A percentile compares a stretch with the other conserved stretches of the same genome.
Conservation (phyloP, 2,329 filamentous ascomycete species). For the Sclerotinia trifoliorum region DNA sequence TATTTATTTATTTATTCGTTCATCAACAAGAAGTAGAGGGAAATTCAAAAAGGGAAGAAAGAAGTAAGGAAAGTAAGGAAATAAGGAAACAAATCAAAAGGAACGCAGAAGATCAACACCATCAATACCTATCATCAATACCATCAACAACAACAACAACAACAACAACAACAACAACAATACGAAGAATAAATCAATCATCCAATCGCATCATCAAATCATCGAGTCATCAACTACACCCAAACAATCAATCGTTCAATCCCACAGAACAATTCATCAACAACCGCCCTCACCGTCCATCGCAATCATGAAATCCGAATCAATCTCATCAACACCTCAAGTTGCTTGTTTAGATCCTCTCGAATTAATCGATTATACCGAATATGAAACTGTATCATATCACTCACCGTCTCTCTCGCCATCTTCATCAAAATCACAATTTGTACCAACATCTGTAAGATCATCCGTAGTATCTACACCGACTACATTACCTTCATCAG, state of each 20-base stretch:
- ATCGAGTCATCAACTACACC: not conserved
- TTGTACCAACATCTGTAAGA: slow-evolving; percentile 43
- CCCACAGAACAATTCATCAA: not conserved
- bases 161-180: too few relatives aligned
- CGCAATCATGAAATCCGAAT: slow-evolving; percentile 14
- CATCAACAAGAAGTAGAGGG: not conserved
- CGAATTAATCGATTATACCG: slow-evolving; percentile 61
- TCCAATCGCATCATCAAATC: too few relatives aligned
- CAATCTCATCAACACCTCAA: slow-evolving; percentile 27
- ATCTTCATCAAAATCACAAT: slow-evolving; percentile 52
- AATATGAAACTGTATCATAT: slow-evolving; percentile 61
- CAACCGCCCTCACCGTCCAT: not conserved
- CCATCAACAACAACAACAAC: not conserved
- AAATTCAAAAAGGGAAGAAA: not conserved
- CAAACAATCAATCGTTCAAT: not conserved
- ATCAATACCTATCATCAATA: too few relatives aligned
- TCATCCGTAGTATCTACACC: slow-evolving; percentile 52
- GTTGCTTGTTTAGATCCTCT: slow-evolving; percentile 41
- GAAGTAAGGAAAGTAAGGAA: not conserved
- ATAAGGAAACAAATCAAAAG: not conserved
- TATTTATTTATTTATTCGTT: not conserved
- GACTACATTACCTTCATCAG: slow-evolving; percentile 49
- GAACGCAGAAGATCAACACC: too few relatives aligned
- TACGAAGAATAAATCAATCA: too few relatives aligned
- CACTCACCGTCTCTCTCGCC: slow-evolving; percentile 62